Evolutionary conservation across 1,284 basidiomycete genomes (phyloP).

Genomic region (Exobasidium rhododendri): DNA sequence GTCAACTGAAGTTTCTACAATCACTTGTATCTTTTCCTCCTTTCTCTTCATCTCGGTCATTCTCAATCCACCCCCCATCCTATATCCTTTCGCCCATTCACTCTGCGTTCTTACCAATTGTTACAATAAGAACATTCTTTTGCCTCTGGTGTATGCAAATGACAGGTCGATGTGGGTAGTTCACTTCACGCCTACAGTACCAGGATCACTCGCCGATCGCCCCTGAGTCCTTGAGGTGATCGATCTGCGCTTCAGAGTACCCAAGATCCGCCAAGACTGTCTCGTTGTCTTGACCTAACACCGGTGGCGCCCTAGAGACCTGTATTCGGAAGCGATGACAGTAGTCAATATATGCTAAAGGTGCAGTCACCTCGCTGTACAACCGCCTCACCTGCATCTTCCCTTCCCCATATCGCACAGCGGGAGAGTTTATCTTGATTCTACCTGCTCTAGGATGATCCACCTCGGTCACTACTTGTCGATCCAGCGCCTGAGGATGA

Average conservation of each 20-base stretch:
- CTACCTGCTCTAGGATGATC: conserved; percentile 69
- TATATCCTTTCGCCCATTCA: too few relatives aligned
- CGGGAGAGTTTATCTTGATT: conserved; percentile 79
- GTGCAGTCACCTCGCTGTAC: too few relatives aligned
- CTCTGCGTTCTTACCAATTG: too few relatives aligned
- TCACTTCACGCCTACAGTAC: too few relatives aligned
- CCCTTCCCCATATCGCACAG: conserved; percentile 80
- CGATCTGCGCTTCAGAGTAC: conserved; percentile 63
- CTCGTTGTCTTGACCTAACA: conserved; percentile 56
- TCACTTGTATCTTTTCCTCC: not conserved
- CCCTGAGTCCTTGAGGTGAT: conserved; percentile 57
- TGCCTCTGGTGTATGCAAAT: too few relatives aligned
- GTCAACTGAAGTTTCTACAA: too few relatives aligned
- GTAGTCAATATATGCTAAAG: too few relatives aligned
- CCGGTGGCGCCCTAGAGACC: conserved; percentile 41
- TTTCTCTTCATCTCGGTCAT: too few relatives aligned
- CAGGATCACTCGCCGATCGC: conserved; percentile 37
- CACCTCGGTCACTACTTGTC: conserved; percentile 65
- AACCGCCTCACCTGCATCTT: conserved; percentile 57
- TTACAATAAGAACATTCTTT: too few relatives aligned
- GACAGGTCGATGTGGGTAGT: too few relatives aligned
- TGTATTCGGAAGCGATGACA: too few relatives aligned
- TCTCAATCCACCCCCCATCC: too few relatives aligned
- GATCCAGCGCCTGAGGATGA: conserved; percentile 77
- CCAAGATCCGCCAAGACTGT: conserved; percentile 65